Conservation (phyloP, 352 stramenopile species). For the Phytophthora nicotianae region DNA sequence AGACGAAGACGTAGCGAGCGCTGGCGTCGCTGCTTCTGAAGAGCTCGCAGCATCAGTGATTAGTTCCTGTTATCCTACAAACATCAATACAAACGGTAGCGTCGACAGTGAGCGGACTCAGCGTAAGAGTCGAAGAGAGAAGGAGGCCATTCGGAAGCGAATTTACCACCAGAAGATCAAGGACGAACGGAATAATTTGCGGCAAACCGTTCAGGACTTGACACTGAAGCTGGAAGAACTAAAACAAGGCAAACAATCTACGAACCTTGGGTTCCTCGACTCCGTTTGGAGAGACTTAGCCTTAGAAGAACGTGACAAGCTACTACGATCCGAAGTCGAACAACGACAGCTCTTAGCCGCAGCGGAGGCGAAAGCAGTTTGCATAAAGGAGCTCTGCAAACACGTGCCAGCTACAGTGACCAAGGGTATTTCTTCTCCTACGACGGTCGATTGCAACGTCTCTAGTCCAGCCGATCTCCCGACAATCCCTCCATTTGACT, state of each 20-base stretch:
- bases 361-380: conserved; percentile 9
- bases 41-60: conserved; percentile 1
- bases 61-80: background rate
- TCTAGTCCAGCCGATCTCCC: no score
- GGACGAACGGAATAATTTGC: conserved; percentile 14
- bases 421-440: no score
- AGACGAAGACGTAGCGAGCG: background rate
- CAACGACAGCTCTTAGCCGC: conserved; percentile 19
- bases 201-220: conserved; percentile 15
- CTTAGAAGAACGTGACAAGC: conserved; percentile 13
- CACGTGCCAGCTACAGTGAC: conserved; percentile 1
- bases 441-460: background rate
- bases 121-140: conserved; percentile 16
- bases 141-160: conserved; percentile 19
- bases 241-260: conserved; percentile 4
- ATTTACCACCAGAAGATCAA: conserved; percentile 22
- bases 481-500: conserved; percentile 19
- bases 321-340: conserved; percentile 7
- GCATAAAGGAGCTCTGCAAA: conserved; percentile 20
- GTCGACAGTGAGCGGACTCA: background rate
- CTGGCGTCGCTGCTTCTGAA: background rate
- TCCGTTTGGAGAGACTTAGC: conserved; percentile 10
- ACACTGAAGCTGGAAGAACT: conserved; percentile 11
- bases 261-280: background rate
- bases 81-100: background rate